Percentiles rank a stretch among this genome's conserved stretches.
Evolutionary conservation across 2,329 filamentous ascomycete species (phyloP).

Genomic region (Aureobasidium sp.): DNA sequence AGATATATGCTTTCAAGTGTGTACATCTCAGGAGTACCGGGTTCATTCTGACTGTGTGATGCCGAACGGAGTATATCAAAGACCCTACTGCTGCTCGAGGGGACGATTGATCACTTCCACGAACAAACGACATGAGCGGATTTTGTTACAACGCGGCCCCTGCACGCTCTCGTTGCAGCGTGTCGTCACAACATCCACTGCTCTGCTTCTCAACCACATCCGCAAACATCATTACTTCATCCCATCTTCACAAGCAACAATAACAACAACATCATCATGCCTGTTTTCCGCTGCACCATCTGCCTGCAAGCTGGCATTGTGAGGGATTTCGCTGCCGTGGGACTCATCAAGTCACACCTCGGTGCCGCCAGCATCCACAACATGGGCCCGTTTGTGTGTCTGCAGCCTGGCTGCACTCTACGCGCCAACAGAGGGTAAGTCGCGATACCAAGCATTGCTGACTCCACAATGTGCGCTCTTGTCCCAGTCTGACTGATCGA

Average conservation of each 20-base stretch:
- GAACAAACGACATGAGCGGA: background rate
- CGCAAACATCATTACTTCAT: background rate
- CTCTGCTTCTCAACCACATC: background rate
- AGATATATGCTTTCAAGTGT: too few relatives aligned
- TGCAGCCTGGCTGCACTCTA: background rate
- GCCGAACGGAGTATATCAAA: too few relatives aligned
- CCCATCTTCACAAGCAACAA: background rate
- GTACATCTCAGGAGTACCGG: too few relatives aligned
- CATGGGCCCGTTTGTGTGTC: background rate
- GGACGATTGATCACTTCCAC: background rate
- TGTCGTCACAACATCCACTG: background rate
- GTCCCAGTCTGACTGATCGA: background rate
- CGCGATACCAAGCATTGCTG: background rate
- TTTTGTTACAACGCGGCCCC: background rate
- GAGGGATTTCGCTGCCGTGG: background rate
- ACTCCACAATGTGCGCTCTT: background rate
- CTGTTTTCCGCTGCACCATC: background rate
- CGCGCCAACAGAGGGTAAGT: background rate
- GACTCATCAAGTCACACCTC: background rate
- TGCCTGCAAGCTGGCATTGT: background rate
- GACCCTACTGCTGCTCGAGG: background rate
- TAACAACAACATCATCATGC: background rate
- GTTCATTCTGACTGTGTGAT: too few relatives aligned
- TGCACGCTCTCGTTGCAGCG: background rate
- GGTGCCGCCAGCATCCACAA: background rate